Conservation (phyloP, 2,329 filamentous ascomycete species). For the Microcyclospora tardicrescens region DNA sequence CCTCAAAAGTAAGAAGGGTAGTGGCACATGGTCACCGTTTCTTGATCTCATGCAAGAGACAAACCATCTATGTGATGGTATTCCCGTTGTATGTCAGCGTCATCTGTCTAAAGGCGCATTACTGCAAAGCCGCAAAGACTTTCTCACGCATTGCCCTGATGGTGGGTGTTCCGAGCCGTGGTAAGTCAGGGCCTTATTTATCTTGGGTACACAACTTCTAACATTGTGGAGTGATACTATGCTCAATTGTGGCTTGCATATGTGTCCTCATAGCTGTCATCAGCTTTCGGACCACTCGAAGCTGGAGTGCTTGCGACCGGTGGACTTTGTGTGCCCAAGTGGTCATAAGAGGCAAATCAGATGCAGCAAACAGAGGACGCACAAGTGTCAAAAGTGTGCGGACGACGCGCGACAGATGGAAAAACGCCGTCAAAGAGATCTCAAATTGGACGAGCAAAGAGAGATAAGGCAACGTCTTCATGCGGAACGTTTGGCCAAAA, state of each 20-base stretch:
- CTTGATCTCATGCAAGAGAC: constrained; percentile 7
- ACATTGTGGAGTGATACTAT: constrained; percentile 30
- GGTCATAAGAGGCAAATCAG: constrained; percentile 4
- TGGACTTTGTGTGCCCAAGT: constrained; percentile 35
- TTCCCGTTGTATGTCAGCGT: constrained; percentile 47
- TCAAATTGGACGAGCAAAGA: constrained; percentile 39
- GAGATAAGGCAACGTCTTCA: constrained; percentile 35
- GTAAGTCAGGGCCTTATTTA: constrained; percentile 24
- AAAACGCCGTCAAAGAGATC: constrained; percentile 33
- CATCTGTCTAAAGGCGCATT: constrained; percentile 41
- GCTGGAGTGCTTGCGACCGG: constrained; percentile 32
- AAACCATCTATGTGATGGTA: constrained; percentile 36
- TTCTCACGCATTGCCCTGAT: constrained; percentile 50
- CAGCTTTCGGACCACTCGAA: constrained; percentile 45
- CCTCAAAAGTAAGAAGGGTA: constrained; percentile 7
- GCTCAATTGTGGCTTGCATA: constrained; percentile 47
- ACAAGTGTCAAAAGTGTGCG: constrained; percentile 35
- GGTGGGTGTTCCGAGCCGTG: constrained; percentile 55
- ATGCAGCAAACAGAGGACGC: not conserved
- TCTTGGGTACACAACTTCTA: not conserved
- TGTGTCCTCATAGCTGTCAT: constrained; percentile 51
- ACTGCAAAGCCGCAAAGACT: constrained; percentile 42
- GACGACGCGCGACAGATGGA: constrained; percentile 35
- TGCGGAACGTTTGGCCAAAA: constrained; percentile 30
- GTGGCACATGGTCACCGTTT: constrained; percentile 9